A percentile compares a stretch with the other conserved stretches of the same genome.
Conservation (phyloP, 371 early-diverging fungal genomes). For the Rhizomucor pusillus region DNA sequence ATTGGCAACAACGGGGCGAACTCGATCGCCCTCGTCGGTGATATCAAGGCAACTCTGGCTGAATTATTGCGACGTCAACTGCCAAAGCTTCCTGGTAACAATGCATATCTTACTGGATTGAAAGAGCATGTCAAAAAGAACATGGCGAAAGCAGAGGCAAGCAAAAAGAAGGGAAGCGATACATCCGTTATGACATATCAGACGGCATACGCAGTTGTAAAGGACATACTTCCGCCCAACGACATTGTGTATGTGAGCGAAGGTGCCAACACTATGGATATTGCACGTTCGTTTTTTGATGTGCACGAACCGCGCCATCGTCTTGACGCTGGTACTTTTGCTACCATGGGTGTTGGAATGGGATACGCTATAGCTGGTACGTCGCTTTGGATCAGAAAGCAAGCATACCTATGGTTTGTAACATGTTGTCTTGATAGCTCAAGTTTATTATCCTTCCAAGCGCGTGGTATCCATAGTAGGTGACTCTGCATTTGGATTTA, state of each 20-base stretch:
- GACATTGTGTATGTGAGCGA: constrained; percentile 67
- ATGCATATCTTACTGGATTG: constrained; percentile 32
- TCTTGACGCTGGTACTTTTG: constrained; percentile 76
- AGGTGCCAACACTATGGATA: constrained; percentile 88
- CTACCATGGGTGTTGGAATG: constrained; percentile 84
- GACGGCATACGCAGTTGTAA: constrained; percentile 65
- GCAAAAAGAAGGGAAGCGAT: constrained; percentile 32
- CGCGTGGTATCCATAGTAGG: constrained; percentile 72
- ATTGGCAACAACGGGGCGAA: constrained; percentile 51
- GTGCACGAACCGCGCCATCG: constrained; percentile 64
- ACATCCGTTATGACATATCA: constrained; percentile 65
- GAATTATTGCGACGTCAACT: constrained; percentile 40
- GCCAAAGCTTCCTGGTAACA: constrained; percentile 9
- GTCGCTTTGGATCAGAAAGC: neutral
- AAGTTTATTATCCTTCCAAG: constrained; percentile 51
- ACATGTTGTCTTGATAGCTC: constrained; percentile 35
- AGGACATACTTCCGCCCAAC: constrained; percentile 37
- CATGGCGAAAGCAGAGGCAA: constrained; percentile 26
- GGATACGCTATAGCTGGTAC: constrained; percentile 74
- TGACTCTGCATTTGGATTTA: constrained; percentile 84
- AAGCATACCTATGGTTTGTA: neutral
- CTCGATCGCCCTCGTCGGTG: constrained; percentile 62
- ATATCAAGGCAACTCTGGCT: constrained; percentile 49
- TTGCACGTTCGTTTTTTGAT: constrained; percentile 72
- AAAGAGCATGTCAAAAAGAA: constrained; percentile 45